phyloP scores from a whole-genome alignment of 768 basidiomycete species.

The Aureoboletus auriporus region DNA sequence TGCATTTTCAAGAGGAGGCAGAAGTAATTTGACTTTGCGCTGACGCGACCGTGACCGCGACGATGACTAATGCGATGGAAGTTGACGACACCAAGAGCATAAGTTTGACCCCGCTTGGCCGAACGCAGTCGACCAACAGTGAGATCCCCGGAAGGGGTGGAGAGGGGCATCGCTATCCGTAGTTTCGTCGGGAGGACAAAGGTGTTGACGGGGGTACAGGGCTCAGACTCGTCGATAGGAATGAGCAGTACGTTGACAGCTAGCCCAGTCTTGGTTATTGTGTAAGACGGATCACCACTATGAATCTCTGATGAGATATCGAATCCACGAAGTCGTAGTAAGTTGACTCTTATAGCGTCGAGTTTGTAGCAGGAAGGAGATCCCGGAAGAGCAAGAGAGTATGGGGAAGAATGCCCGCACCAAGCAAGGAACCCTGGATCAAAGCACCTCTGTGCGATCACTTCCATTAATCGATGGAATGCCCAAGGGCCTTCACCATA shows the following conservation, averaged over 20 bases:
- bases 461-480: slow-evolving; percentile 1
- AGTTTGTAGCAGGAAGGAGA: slow-evolving; percentile 1
- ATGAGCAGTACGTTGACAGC: neutral
- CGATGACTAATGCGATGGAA: neutral
- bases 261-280: neutral
- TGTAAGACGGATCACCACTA: neutral
- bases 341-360: neutral
- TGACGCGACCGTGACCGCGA: neutral
- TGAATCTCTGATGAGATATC: neutral
- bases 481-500: slow-evolving; percentile 1
- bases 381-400: neutral
- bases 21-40: neutral
- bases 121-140: neutral
- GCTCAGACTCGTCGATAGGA: neutral
- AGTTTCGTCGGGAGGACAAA: neutral
- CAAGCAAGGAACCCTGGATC: slow-evolving; percentile 2
- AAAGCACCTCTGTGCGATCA: neutral
- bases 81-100: slow-evolving; percentile 2
- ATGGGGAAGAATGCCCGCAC: neutral
- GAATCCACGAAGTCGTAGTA: slow-evolving; percentile 2
- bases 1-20: neutral
- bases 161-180: neutral
- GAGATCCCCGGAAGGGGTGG: neutral
- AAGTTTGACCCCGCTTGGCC: neutral
- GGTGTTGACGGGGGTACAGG: neutral